Evolutionary conservation across 495 filamentous ascomycete genomes (phyloP).

Genomic region (Aspergillus coremiiformis): DNA sequence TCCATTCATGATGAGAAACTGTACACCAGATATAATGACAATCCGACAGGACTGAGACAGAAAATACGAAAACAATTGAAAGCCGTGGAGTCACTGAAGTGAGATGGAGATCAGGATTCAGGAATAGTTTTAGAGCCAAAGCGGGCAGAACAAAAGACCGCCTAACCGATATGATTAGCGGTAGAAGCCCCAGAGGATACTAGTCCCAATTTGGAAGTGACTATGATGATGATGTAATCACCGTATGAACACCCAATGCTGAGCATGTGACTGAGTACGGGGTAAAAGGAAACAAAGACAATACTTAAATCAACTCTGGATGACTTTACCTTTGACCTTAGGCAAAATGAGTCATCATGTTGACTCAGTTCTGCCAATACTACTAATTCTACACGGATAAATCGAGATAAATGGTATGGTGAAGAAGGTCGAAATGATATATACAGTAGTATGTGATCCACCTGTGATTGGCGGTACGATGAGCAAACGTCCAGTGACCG

Average conservation of each 20-base stretch:
- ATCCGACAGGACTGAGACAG: background rate
- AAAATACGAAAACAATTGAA: background rate
- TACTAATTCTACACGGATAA: no score
- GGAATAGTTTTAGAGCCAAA: background rate
- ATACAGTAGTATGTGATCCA: background rate
- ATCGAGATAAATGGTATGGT: no score
- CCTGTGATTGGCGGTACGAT: background rate
- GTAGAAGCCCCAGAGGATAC: background rate
- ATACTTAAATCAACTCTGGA: no score
- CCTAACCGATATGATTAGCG: background rate
- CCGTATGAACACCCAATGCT: no score
- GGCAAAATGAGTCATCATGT: no score
- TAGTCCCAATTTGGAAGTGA: background rate
- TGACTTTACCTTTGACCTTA: no score
- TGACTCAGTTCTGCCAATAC: no score
- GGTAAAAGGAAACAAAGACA: no score
- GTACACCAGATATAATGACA: background rate
- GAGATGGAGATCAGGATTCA: background rate
- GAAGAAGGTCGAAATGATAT: no score
- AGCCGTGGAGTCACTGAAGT: background rate
- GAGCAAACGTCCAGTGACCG: background rate
- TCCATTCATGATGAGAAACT: constrained; percentile 22
- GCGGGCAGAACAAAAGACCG: background rate
- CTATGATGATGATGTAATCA: background rate
- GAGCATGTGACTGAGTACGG: no score